Conservation (phyloP, 257 asterid genomes). For the Buddleja alternifolia region DNA sequence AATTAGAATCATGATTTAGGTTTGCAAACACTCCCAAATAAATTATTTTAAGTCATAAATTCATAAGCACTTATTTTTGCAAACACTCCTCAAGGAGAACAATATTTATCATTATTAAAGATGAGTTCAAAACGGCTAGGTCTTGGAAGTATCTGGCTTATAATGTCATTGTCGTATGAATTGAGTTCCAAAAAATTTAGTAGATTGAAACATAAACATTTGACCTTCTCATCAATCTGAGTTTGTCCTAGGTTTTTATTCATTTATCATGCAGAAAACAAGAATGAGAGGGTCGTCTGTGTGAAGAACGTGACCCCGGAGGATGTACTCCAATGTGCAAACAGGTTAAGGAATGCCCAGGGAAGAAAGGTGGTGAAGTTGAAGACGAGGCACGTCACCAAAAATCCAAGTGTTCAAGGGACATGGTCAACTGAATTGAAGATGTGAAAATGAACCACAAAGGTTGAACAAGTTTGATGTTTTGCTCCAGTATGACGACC, state of each 20-base stretch:
- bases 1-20: too few species aligned
- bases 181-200: background rate
- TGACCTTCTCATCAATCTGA: background rate
- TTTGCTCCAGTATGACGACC: slow-evolving; percentile 15
- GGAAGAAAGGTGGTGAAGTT: slow-evolving; percentile 89
- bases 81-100: too few species aligned
- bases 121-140: background rate
- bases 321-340: slow-evolving; percentile 64
- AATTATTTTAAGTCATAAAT: too few species aligned
- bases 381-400: slow-evolving; percentile 72
- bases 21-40: too few species aligned
- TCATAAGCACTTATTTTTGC: background rate
- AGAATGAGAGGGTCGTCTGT: slow-evolving; percentile 52
- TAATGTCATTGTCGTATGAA: background rate
- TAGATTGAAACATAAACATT: background rate
- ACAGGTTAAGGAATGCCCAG: slow-evolving; percentile 75
- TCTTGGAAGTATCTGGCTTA: background rate
- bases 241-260: background rate
- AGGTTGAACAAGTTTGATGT: background rate
- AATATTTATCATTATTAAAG: too few species aligned
- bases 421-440: slow-evolving; percentile 78
- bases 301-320: slow-evolving; percentile 73
- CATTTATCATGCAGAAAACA: slow-evolving; percentile 55
- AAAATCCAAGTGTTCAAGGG: slow-evolving; percentile 86
- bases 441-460: slow-evolving; percentile 29